phyloP scores from a whole-genome alignment of 371 early-diverging fungal genomes.

The Mucor sp. region DNA sequence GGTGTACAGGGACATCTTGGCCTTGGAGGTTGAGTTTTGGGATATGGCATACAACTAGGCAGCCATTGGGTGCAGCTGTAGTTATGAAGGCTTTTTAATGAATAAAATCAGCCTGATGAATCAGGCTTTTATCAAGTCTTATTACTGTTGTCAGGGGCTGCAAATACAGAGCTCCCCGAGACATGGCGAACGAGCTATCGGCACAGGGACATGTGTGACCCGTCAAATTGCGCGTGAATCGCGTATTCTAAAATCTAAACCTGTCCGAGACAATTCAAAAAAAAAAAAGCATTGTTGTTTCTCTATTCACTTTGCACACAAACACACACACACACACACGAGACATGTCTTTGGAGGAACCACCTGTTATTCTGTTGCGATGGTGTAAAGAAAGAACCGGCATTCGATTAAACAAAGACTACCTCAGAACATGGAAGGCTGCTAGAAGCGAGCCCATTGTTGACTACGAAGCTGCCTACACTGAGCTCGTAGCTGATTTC shows the following conservation, averaged over 20 bases:
- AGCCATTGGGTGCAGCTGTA: no score
- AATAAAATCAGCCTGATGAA: neutral
- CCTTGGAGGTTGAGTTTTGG: slow-evolving; percentile 29
- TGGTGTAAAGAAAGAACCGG: slow-evolving; percentile 26
- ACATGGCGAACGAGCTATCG: no score
- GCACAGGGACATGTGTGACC: neutral
- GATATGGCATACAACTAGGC: slow-evolving; percentile 22
- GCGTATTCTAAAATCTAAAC: neutral
- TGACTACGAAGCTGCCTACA: slow-evolving; percentile 20
- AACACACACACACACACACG: no score
- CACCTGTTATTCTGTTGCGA: slow-evolving; percentile 19
- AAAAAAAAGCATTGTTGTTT: neutral
- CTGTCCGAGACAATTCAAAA: neutral
- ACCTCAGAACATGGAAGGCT: slow-evolving; percentile 22
- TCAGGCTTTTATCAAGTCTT: no score
- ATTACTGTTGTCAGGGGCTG: neutral
- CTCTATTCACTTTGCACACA: no score
- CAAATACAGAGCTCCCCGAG: neutral
- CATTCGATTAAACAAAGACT: slow-evolving; percentile 24
- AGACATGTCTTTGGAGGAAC: slow-evolving; percentile 13
- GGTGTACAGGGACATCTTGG: slow-evolving; percentile 20
- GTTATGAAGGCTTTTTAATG: neutral
- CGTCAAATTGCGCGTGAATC: neutral
- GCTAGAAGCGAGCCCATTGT: neutral
- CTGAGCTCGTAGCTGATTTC: slow-evolving; percentile 22